These are phyloP conservation scores for Eucalyptus leucophloia DNA, from an alignment of 345 rosid genomes.

Conservation along the genomic window DNA sequence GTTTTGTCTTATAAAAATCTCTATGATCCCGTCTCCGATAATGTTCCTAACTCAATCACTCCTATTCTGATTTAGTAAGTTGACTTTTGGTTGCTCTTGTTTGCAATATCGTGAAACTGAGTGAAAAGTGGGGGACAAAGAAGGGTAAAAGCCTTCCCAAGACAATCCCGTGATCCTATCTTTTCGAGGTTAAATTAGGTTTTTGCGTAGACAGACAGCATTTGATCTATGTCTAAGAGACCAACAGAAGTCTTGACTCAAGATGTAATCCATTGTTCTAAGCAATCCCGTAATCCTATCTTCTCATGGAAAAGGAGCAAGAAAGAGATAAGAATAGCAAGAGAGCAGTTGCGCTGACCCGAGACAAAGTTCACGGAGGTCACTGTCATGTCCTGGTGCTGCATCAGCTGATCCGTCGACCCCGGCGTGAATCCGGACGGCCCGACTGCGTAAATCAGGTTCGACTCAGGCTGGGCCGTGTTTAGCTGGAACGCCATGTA, in stretches of 20 bases:
- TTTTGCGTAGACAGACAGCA: background rate
- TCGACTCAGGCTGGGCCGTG: constrained; percentile 20
- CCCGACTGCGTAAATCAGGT: constrained; percentile 51
- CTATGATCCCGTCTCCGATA: background rate
- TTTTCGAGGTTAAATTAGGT: background rate
- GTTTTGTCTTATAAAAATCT: background rate
- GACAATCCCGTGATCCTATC: background rate
- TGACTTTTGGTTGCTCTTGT: background rate
- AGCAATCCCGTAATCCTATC: background rate
- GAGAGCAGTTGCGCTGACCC: constrained; percentile 20
- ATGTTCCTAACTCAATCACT: background rate
- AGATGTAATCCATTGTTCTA: background rate
- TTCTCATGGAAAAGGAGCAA: background rate
- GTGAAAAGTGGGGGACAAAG: background rate
- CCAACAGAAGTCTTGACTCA: background rate
- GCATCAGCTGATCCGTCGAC: constrained; percentile 16
- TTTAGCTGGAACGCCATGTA: constrained; percentile 61
- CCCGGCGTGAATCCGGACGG: constrained; percentile 31
- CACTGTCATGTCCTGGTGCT: constrained; percentile 38
- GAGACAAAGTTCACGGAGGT: constrained; percentile 43
- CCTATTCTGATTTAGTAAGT: background rate
- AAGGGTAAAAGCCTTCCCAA: background rate
- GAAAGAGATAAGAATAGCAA: background rate
- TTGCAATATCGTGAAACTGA: background rate
- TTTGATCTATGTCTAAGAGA: background rate